Percentiles rank a stretch among this genome's conserved stretches.
These are phyloP conservation scores for Sporobolomyces roseus DNA, from an alignment of 768 basidiomycete genomes.

Conservation along the genomic window DNA sequence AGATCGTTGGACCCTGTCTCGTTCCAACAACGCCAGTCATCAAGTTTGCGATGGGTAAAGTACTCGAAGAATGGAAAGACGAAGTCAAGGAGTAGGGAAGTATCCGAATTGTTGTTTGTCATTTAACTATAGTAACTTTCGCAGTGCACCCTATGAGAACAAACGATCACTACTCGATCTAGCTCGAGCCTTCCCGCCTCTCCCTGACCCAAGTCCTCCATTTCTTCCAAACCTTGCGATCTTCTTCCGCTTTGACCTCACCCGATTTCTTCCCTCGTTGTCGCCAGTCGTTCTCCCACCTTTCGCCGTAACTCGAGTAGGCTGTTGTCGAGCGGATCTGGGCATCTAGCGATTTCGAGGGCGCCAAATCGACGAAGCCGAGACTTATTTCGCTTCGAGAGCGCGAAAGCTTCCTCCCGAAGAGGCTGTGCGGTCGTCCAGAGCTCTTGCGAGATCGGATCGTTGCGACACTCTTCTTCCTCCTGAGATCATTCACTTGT, in stretches of 20 bases:
- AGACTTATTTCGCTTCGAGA: background rate
- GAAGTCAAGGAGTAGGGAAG: conserved; percentile 1
- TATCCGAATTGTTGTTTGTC: background rate
- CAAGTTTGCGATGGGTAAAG: conserved; percentile 76
- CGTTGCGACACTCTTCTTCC: background rate
- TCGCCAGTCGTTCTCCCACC: conserved; percentile 1
- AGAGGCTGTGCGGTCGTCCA: background rate
- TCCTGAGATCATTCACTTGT: background rate
- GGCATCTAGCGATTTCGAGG: background rate
- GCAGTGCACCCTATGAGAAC: too few species aligned
- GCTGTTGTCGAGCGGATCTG: background rate
- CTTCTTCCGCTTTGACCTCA: background rate
- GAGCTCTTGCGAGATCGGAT: background rate
- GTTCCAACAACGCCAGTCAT: conserved; percentile 75
- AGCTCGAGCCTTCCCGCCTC: background rate
- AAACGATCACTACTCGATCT: background rate
- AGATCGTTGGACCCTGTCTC: conserved; percentile 67
- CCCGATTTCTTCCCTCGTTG: background rate
- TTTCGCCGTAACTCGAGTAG: conserved; percentile 9
- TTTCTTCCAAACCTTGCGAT: background rate
- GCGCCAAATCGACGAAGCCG: background rate
- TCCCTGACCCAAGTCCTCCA: conserved; percentile 3
- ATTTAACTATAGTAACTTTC: too few species aligned
- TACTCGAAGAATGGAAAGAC: conserved; percentile 72
- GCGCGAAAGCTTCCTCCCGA: background rate